phyloP scores from a whole-genome alignment of 768 basidiomycete genomes.

The Phlegmacium glaucopus region DNA sequence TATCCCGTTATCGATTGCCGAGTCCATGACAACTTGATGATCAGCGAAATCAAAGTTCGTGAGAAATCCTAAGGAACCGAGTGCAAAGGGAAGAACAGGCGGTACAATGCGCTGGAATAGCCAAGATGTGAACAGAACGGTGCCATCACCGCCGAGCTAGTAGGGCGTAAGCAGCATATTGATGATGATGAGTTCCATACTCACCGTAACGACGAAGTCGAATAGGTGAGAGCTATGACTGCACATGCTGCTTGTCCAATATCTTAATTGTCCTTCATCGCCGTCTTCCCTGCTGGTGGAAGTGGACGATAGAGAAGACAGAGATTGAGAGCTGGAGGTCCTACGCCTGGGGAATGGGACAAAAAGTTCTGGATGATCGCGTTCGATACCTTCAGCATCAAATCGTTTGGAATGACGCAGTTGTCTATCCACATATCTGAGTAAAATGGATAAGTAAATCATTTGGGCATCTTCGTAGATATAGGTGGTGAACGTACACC shows the following conservation, averaged over 20 bases:
- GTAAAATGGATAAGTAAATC: slow-evolving; percentile 7
- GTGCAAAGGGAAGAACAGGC: slow-evolving; percentile 95
- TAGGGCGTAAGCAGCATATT: slow-evolving; percentile 6
- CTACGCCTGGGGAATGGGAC: slow-evolving; percentile 72
- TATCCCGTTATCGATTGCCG: slow-evolving; percentile 87
- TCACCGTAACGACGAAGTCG: slow-evolving; percentile 95
- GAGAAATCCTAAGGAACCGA: slow-evolving; percentile 96
- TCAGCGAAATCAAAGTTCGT: slow-evolving; percentile 95
- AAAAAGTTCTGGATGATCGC: slow-evolving; percentile 87
- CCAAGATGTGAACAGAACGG: slow-evolving; percentile 98
- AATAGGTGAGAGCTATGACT: slow-evolving; percentile 86
- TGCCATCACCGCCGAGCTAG: slow-evolving; percentile 97
- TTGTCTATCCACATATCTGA: slow-evolving; percentile 92
- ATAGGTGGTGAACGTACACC: slow-evolving; percentile 61
- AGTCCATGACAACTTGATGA: slow-evolving; percentile 82
- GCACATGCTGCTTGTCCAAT: slow-evolving; percentile 99
- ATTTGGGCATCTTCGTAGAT: background rate
- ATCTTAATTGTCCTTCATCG: slow-evolving; percentile 89
- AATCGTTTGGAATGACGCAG: slow-evolving; percentile 87
- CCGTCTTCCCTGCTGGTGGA: slow-evolving; percentile 41
- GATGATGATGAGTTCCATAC: slow-evolving; percentile 23
- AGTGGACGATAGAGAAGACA: slow-evolving; percentile 54
- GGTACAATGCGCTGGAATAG: slow-evolving; percentile 97
- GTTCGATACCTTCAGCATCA: slow-evolving; percentile 85
- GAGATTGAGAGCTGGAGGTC: slow-evolving; percentile 62